phyloP scores from a whole-genome alignment of 805 yeast species.

The Saccharomyces mikatae region DNA sequence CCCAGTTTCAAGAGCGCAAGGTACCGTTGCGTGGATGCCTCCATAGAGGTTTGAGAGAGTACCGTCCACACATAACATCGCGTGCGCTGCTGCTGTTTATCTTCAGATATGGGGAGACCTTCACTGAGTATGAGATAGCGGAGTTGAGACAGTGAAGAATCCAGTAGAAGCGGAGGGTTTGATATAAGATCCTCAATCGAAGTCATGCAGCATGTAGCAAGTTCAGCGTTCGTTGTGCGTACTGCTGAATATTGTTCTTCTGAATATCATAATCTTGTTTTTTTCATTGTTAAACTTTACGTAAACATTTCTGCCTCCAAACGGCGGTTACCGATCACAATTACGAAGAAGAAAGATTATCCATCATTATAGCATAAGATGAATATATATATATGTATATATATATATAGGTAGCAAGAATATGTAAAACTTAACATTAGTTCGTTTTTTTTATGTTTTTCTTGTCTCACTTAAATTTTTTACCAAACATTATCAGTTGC shows the following conservation, averaged over 20 bases:
- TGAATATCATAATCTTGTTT: too few relatives aligned
- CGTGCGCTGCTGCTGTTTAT: constrained; percentile 2
- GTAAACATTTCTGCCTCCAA: not conserved
- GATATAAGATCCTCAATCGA: constrained; percentile 11
- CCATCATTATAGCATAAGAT: not conserved
- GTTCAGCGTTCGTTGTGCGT: not conserved
- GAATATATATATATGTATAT: not conserved
- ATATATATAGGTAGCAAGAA: not conserved
- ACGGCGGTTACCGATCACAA: not conserved
- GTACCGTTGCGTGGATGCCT: constrained; percentile 46
- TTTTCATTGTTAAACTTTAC: not conserved
- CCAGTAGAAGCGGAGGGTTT: constrained; percentile 13
- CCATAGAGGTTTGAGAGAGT: constrained; percentile 34
- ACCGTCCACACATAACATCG: not conserved
- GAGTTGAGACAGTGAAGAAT: constrained; percentile 13
- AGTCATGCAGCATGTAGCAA: not conserved
- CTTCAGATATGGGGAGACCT: constrained; percentile 16
- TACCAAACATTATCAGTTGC: constrained; percentile 90
- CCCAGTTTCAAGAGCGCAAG: constrained; percentile 45
- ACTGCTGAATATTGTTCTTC: not conserved
- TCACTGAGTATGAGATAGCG: constrained; percentile 17
- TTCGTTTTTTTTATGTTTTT: not conserved
- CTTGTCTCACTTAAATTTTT: constrained; percentile 64
- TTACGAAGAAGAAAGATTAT: not conserved
- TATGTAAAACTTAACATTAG: not conserved